Evolutionary conservation across 164 flowering plant genomes (phyloP), one percentile per base, ranked within the genome.

Genomic region (Pachysandra terminalis): DNA sequence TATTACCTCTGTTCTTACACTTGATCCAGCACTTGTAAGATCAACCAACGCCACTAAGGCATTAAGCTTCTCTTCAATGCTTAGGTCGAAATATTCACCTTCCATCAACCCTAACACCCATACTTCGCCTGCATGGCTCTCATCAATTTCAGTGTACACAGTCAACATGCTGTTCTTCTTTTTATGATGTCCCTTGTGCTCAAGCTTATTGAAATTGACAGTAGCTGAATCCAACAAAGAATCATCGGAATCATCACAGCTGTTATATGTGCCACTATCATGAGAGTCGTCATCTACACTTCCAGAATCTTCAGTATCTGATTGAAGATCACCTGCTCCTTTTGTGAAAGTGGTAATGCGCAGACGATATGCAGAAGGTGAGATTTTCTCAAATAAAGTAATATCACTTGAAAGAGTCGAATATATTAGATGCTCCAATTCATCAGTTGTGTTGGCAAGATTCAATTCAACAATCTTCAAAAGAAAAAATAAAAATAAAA

Each of bases 101-200:
- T 95, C 98, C 83, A 84, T 84, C 69, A 91, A 82, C 28, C 96
- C 98, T 64, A 90, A 73, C 73, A 90, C 70, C 98, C 98, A 95
- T 24, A 74, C 82, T 80, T 91, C 97, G 73, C 96, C 97, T 4
- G 92, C 80, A 67, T 83, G 80, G 77, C 94, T 90, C 79, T 91
- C 98, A 80, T 95, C 97, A 77, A 95, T 91, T 77, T 91, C 98
- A 74, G 75, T 80, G 69, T 68, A 51, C 17, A 75, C 77, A 63
- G 63, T 69, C 65, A 80, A 69, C 71, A 55, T 67, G 53, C 72
- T 73, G 64, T 56, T 79, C 27, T 72, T 73, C 64, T 61, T 73
- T 72, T 73, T 79, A 48, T 45, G 63, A 57, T 26, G 57, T 13
- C 61, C 65, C 37, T 56, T 63, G 57, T 15, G 48, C 63, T 72